Base-by-base conservation (phyloP, 257 asterid genomes). In the Gentiana macrophylla region DNA sequence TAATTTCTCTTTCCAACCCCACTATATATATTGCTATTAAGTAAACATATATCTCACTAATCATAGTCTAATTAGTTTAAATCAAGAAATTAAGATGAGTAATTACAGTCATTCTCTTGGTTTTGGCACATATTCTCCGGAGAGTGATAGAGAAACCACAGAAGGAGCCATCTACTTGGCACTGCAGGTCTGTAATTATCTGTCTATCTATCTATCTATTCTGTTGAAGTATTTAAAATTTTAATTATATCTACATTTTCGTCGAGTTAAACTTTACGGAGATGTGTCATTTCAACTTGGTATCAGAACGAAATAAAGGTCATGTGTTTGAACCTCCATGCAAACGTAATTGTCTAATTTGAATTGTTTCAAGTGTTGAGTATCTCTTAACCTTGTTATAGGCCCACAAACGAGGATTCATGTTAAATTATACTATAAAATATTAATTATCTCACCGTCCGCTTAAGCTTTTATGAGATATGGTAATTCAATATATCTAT, bases 21-120 rank as follows among this genome's bases (percentile, higher is more conserved):
- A 44, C 43, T 38, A 55, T 12, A 32, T 65, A 67, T 72, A 75
- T 24, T 24, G 24, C 24, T 24, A 24, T 24, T 24, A 24, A 24
- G 24, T 24, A 24, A 24, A 24, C 24, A 12, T 37, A 24, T n/a
- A 15, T 33, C 35, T 43, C 52, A 15, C 12, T 33, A 70, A 50
- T 62, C 32, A 0, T 10, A 50, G 38, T 36, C 73, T 32, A 59
- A 82, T 85, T 94, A 79, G 79, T 60, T 72, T 55, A 62, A 70
- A 3, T 34, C 77, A 67, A 8, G 55, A 67, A 56, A 74, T 74
- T 69, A 75, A 83, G 53, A 63, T 89, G 80, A 89, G 49, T 67
- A 64, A 77, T 86, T 51, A 95, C 97, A 0, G 49, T 67, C 62
- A 77, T 86, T 51, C 97, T 95, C 0, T 89, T 50, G 94, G 95